Conservation (phyloP, 1,284 basidiomycete genomes). For the Lignosus rhinocerotis region DNA sequence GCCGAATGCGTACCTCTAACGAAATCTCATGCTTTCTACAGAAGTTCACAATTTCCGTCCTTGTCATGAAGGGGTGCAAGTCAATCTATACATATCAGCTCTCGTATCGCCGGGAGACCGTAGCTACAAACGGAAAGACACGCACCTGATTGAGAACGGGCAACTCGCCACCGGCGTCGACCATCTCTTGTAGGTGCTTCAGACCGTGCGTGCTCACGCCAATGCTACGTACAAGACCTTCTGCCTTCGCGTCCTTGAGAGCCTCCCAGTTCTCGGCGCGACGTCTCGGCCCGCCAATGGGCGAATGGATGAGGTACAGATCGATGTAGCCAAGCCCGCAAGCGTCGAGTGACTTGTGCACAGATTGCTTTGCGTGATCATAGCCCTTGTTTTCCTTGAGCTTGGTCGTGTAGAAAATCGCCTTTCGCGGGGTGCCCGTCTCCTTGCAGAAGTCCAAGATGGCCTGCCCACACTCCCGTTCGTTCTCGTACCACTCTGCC, state of each 20-base stretch:
- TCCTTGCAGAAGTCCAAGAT: conserved; percentile 56
- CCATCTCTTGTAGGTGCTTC: conserved; percentile 63
- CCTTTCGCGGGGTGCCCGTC: conserved; percentile 47
- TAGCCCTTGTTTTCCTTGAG: conserved; percentile 61
- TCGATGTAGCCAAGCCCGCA: conserved; percentile 64
- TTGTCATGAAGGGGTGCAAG: conserved; percentile 76
- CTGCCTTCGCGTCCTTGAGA: conserved; percentile 56
- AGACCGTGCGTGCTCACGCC: conserved; percentile 75
- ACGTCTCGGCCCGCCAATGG: conserved; percentile 50
- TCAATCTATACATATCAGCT: conserved; percentile 44
- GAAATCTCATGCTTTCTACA: conserved; percentile 61
- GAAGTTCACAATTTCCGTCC: conserved; percentile 61
- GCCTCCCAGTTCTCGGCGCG: conserved; percentile 60
- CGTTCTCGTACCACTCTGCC: conserved; percentile 71
- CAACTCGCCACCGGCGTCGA: conserved; percentile 48
- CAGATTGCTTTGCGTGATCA: conserved; percentile 47
- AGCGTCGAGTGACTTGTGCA: conserved; percentile 53
- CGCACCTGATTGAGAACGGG: conserved; percentile 71
- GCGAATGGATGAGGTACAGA: conserved; percentile 71
- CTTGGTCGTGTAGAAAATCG: conserved; percentile 73
- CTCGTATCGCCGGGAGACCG: background rate
- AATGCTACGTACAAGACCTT: conserved; percentile 61
- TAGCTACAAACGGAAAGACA: background rate
- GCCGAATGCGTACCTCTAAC: conserved; percentile 53
- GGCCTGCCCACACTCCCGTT: conserved; percentile 59